A percentile compares a stretch with the other conserved stretches of the same genome.
Conservation (phyloP, 192 early-diverging fungal species). For the Backusella luteola region DNA sequence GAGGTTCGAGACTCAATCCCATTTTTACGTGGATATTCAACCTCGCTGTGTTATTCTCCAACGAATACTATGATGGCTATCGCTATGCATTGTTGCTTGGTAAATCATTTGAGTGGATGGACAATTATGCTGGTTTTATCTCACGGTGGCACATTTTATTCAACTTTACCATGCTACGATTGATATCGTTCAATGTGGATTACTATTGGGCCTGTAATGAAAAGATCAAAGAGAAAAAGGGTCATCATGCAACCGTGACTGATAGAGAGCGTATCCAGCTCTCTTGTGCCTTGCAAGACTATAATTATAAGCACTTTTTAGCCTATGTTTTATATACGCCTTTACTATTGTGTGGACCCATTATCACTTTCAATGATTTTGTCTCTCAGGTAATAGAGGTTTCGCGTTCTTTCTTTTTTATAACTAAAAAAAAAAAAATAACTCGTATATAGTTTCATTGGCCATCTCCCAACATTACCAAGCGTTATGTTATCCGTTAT, state of each 20-base stretch:
- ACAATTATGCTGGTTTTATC: conserved; percentile 66
- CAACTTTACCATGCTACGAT: conserved; percentile 84
- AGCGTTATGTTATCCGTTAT: conserved; percentile 49
- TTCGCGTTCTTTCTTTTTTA: not conserved
- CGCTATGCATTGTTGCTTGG: conserved; percentile 43
- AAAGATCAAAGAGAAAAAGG: conserved; percentile 43
- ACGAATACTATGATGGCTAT: conserved; percentile 76
- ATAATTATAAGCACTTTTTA: conserved; percentile 75
- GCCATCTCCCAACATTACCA: conserved; percentile 43
- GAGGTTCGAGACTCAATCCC: conserved; percentile 56
- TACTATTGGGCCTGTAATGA: conserved; percentile 69
- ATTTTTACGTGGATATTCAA: conserved; percentile 80
- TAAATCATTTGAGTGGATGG: conserved; percentile 38
- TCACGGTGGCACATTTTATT: conserved; percentile 86
- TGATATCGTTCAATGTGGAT: conserved; percentile 93
- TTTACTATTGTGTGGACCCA: conserved; percentile 90
- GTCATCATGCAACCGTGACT: conserved; percentile 15
- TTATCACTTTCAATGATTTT: conserved; percentile 93
- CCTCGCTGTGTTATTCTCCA: conserved; percentile 75
- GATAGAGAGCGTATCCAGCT: conserved; percentile 60
- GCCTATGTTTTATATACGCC: conserved; percentile 85
- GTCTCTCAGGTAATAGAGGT: conserved; percentile 64
- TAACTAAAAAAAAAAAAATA: not conserved
- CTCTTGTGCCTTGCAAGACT: conserved; percentile 60
- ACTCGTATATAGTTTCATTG: conserved; percentile 44